phyloP scores from a whole-genome alignment of 192 early-diverging fungal species.

The Backusella tarrabulga region DNA sequence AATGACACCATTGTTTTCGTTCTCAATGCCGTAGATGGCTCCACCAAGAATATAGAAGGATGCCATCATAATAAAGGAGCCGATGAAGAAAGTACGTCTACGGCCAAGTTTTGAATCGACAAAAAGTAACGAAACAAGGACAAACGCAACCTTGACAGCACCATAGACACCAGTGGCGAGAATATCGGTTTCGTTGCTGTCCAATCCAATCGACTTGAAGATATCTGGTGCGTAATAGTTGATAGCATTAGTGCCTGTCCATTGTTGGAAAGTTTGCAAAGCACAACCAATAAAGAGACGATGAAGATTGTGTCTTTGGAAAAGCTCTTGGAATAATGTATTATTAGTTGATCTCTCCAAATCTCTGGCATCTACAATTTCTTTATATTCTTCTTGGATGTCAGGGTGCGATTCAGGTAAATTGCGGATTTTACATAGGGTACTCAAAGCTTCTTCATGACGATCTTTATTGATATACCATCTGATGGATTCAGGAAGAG shows the following conservation, averaged over 20 bases:
- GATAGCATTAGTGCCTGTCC: constrained; percentile 7
- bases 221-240: constrained; percentile 68
- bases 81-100: constrained; percentile 31
- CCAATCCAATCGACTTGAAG: constrained; percentile 47
- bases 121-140: constrained; percentile 40
- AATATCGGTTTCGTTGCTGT: constrained; percentile 46
- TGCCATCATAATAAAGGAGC: constrained; percentile 27
- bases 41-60: constrained; percentile 31
- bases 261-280: constrained; percentile 66
- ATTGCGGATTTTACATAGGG: constrained; percentile 45
- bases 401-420: constrained; percentile 30
- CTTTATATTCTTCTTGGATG: constrained; percentile 46
- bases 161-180: constrained; percentile 50
- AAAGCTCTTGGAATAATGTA: constrained; percentile 58
- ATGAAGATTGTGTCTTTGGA: constrained; percentile 48
- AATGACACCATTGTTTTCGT: constrained; percentile 15
- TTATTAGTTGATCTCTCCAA: constrained; percentile 49
- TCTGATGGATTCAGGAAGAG: constrained; percentile 47
- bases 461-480: constrained; percentile 48
- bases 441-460: constrained; percentile 43
- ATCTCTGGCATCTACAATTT: constrained; percentile 51
- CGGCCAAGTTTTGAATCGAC: constrained; percentile 36
- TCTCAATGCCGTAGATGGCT: constrained; percentile 15
- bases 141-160: constrained; percentile 51
- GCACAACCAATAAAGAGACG: constrained; percentile 61